A percentile compares a stretch with the other conserved stretches of the same genome.
Evolutionary conservation across 1,284 basidiomycete species (phyloP).

Genomic region (Mycocalia duriaeana): DNA sequence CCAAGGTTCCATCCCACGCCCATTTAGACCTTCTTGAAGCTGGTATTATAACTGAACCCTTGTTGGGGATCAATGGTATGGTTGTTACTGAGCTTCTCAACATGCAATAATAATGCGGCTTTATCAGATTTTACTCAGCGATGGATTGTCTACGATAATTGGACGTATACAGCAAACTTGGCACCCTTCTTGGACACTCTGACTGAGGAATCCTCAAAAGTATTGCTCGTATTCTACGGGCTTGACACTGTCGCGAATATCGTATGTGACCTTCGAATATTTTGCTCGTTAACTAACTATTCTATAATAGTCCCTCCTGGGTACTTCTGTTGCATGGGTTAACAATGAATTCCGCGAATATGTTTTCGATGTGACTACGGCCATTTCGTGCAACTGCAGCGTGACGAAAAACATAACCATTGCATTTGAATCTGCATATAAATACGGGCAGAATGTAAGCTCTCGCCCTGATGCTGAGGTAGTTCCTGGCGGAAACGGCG

Average conservation of each 20-base stretch:
- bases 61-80: slow-evolving; percentile 52
- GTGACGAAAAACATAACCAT: slow-evolving; percentile 54
- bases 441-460: slow-evolving; percentile 50
- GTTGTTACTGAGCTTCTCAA: neutral
- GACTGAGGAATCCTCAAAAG: slow-evolving; percentile 22
- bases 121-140: slow-evolving; percentile 47
- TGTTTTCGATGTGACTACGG: slow-evolving; percentile 45
- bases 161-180: slow-evolving; percentile 58
- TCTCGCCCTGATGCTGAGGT: slow-evolving; percentile 40
- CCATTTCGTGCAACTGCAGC: no score
- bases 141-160: slow-evolving; percentile 56
- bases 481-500: slow-evolving; percentile 22
- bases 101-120: no score
- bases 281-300: no score
- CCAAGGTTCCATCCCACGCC: slow-evolving; percentile 51
- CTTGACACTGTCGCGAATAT: slow-evolving; percentile 58
- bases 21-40: slow-evolving; percentile 51
- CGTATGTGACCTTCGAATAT: no score
- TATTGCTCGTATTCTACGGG: slow-evolving; percentile 54
- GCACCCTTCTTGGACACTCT: slow-evolving; percentile 32
- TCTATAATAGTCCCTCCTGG: no score
- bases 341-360: slow-evolving; percentile 57
- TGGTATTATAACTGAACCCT: slow-evolving; percentile 50
- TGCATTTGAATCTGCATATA: slow-evolving; percentile 47
- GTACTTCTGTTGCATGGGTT: slow-evolving; percentile 49